Evolutionary conservation across 345 rosid species (phyloP), one percentile per base, ranked within the genome.

Genomic region (Gossypium thurberi): DNA sequence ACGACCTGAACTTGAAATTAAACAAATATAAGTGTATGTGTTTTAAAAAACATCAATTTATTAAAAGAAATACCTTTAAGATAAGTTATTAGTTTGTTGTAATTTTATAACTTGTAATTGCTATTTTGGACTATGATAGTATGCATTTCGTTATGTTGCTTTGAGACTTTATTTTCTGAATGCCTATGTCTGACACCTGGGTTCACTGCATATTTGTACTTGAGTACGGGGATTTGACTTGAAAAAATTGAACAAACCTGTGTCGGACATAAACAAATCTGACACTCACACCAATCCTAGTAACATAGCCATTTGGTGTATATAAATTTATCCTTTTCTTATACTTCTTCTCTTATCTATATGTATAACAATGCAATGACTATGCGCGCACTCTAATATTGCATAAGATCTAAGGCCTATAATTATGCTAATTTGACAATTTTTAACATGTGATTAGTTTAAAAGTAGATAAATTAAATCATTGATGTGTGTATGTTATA

Each of bases 351-450:
- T 48, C n/a, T 50, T 13, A 14, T 50, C 53, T 50, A 50, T 50
- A 13, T 50, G 55, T 50, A 50, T 13, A 50, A 50, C 15, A 50
- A 13, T 50, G 55, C 18, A 50, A 50, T 50, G 55, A 50, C 5
- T 14, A 47, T 12, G 4, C 51, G 3, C 9, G 51, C n/a, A 88
- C 85, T 72, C 93, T 33, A 33, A 44, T 44, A 8, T 44, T 10
- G 12, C 12, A 44, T 44, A 10, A 44, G 12, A 10, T 8, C 48
- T 44, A 44, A 44, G 10, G 48, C 12, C 48, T 8, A 44, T 44
- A 44, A 10, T 44, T 44, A 44, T 44, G 48, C 48, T 44, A 44
- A 11, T 44, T 44, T 8, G 48, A 44, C 48, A 44, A 44, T 44
- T 44, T 44, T 44, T 44, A 44, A 10, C 13, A 44, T 8, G 13